Percentiles rank a stretch among this genome's conserved stretches.
Conservation (phyloP, 148 eudicot genomes). For the Polygonum maritimum region DNA sequence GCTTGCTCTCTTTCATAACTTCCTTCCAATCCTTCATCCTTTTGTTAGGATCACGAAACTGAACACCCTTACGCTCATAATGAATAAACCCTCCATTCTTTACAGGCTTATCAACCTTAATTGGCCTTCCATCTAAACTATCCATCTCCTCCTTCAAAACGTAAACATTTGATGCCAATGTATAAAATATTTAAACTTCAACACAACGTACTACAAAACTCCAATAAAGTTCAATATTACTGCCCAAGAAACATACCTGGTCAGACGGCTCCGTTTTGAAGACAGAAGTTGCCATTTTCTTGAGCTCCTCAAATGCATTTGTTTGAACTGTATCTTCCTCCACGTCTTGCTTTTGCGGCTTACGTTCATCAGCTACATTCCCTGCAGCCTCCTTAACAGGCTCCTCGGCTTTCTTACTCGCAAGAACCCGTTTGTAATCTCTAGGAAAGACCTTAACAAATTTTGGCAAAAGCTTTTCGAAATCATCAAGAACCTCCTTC, state of each 20-base stretch:
- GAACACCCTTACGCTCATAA: constrained; percentile 80
- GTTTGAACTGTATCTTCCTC: constrained; percentile 27
- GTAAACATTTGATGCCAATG: not conserved
- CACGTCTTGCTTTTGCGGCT: constrained; percentile 52
- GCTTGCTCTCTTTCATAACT: constrained; percentile 75
- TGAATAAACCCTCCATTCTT: constrained; percentile 82
- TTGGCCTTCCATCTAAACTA: constrained; percentile 29
- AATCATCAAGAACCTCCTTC: constrained; percentile 64
- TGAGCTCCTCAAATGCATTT: constrained; percentile 86
- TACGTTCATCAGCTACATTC: constrained; percentile 35
- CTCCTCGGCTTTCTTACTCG: constrained; percentile 56
- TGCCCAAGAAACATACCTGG: constrained; percentile 18
- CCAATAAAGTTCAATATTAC: not conserved
- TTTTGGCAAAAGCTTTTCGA: constrained; percentile 56
- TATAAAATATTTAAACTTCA: not conserved
- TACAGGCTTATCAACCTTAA: constrained; percentile 61
- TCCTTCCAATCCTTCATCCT: constrained; percentile 82
- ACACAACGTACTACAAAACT: not conserved
- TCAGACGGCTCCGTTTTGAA: constrained; percentile 22
- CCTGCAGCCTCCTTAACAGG: constrained; percentile 46
- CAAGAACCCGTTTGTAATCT: constrained; percentile 79
- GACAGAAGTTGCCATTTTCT: constrained; percentile 59
- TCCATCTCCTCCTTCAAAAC: not conserved
- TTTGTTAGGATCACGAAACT: constrained; percentile 67
- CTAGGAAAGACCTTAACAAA: constrained; percentile 92